These are phyloP conservation scores for Fusarium proliferatum DNA, from an alignment of 2,329 filamentous ascomycete species.

Conservation along the genomic window DNA sequence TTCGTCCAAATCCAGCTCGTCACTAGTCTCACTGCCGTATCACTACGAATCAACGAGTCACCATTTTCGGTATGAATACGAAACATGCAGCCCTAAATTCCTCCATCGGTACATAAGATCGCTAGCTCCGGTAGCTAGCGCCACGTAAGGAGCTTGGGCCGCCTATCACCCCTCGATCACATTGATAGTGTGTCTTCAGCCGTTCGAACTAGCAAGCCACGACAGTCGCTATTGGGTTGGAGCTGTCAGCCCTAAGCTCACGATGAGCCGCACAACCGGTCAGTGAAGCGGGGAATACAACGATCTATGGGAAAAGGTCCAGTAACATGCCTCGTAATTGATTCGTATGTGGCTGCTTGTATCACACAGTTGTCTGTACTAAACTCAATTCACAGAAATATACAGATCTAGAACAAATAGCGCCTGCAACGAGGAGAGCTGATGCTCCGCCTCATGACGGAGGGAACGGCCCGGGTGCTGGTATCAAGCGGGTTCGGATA, in stretches of 20 bases:
- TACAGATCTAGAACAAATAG: background rate
- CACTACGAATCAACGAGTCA: background rate
- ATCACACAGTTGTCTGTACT: background rate
- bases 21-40: background rate
- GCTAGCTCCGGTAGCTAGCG: background rate
- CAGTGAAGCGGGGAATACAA: background rate
- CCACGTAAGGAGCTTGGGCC: background rate
- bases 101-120: background rate
- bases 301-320: background rate
- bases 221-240: background rate
- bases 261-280: background rate
- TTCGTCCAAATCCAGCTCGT: background rate
- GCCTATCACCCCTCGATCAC: background rate
- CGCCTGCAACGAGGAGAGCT: background rate
- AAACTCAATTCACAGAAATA: background rate
- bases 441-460: background rate
- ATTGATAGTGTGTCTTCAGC: background rate
- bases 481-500: background rate
- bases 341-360: background rate
- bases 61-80: background rate
- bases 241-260: background rate
- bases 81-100: background rate
- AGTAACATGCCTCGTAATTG: background rate
- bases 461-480: background rate
- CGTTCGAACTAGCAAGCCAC: background rate